Conservation (phyloP, 2,329 filamentous ascomycete species). For the Fonsecaea nubica region DNA sequence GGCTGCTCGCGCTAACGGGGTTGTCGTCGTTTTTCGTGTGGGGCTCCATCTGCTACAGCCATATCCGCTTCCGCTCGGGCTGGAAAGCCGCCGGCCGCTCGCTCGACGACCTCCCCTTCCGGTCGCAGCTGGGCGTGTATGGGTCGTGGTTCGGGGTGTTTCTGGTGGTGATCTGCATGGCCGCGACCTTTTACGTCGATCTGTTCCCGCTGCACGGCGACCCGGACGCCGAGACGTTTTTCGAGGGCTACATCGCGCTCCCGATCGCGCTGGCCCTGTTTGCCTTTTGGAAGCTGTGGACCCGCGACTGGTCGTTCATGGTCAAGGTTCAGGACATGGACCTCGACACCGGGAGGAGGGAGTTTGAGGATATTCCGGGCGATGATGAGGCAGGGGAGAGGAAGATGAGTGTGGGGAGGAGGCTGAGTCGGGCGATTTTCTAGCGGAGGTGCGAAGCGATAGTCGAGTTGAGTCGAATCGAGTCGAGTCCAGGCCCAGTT, state of each 20-base stretch:
- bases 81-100: conserved; percentile 73
- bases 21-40: conserved; percentile 78
- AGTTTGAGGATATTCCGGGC: conserved; percentile 47
- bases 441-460: conserved; percentile 2
- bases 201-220: conserved; percentile 70
- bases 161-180: conserved; percentile 60
- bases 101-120: conserved; percentile 80
- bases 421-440: conserved; percentile 29
- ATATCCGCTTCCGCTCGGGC: conserved; percentile 88
- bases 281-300: conserved; percentile 48
- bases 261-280: conserved; percentile 64
- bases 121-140: conserved; percentile 75
- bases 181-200: conserved; percentile 88
- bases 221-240: conserved; percentile 67
- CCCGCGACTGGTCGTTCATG: conserved; percentile 18
- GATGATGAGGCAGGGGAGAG: conserved; percentile 22
- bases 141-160: conserved; percentile 82
- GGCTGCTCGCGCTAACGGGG: conserved; percentile 80
- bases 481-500: no score
- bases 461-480: no score
- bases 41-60: conserved; percentile 52
- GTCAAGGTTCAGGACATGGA: conserved; percentile 33
- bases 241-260: conserved; percentile 65
- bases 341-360: conserved; percentile 79
- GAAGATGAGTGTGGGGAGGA: conserved; percentile 27